These are phyloP conservation scores for Waltergamsia citrina DNA, from an alignment of 2,329 filamentous ascomycete genomes.

Conservation along the genomic window DNA sequence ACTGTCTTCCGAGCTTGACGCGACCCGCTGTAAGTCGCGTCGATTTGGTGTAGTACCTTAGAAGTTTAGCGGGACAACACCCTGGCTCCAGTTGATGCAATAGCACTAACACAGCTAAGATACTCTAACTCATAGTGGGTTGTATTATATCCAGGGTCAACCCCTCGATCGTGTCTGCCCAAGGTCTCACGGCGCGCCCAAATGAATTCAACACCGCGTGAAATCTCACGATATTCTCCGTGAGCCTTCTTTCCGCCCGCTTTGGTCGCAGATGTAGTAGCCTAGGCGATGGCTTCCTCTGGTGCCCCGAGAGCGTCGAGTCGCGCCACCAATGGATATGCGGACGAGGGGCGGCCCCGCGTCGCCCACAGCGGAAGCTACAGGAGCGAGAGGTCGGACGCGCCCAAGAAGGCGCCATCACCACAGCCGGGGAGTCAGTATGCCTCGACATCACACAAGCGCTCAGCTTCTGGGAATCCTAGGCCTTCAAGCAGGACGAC, in stretches of 20 bases:
- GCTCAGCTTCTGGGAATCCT: conserved; percentile 47
- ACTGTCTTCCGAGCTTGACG: conserved; percentile 1
- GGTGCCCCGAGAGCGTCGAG: conserved; percentile 30
- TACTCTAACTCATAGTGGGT: no score
- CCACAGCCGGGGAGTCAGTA: conserved; percentile 22
- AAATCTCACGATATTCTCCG: no score
- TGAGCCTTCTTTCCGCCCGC: not conserved
- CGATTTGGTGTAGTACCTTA: no score
- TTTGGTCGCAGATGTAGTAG: conserved; percentile 22
- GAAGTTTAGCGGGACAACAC: no score
- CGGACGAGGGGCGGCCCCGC: conserved; percentile 24
- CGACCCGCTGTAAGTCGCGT: no score
- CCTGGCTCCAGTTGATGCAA: no score
- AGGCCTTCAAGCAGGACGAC: conserved; percentile 35
- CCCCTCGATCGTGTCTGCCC: no score
- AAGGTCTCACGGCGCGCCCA: no score
- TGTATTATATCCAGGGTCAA: no score
- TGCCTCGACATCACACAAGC: conserved; percentile 41
- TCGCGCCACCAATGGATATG: conserved; percentile 29
- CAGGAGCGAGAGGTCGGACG: conserved; percentile 17
- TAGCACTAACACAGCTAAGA: no score
- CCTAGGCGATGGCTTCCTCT: conserved; percentile 34
- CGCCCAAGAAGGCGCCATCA: conserved; percentile 18
- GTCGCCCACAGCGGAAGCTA: conserved; percentile 22
- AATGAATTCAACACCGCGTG: no score